Evolutionary conservation across 2,329 filamentous ascomycete species (phyloP).

Genomic region (Coniochaeta prunicola): DNA sequence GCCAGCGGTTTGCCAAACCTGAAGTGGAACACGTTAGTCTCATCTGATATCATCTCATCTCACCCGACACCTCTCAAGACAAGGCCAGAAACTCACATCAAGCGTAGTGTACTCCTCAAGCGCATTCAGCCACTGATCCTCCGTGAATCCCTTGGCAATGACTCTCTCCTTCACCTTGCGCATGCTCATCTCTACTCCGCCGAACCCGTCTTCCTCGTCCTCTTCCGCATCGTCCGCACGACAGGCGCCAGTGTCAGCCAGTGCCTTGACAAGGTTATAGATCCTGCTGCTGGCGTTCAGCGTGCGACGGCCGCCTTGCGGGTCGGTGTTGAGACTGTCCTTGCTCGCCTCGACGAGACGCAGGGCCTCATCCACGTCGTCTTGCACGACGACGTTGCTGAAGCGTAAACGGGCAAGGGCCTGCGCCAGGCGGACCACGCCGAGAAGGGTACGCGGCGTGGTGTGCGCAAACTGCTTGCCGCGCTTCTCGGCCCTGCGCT

Average conservation of each 20-base stretch:
- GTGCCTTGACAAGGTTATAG: conserved; percentile 85
- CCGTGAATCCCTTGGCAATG: conserved; percentile 92
- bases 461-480: conserved; percentile 93
- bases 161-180: conserved; percentile 85
- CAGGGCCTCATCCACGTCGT: conserved; percentile 93
- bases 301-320: conserved; percentile 50
- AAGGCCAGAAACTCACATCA: conserved; percentile 63
- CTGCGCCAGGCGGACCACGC: conserved; percentile 87
- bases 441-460: conserved; percentile 86
- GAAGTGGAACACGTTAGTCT: conserved; percentile 27
- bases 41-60: conserved; percentile 5
- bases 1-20: conserved; percentile 75
- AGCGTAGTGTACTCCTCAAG: conserved; percentile 83
- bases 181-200: conserved; percentile 68
- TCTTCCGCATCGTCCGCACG: conserved; percentile 60
- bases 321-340: conserved; percentile 74
- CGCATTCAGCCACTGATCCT: conserved; percentile 80
- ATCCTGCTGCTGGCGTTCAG: conserved; percentile 83
- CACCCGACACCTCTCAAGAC: not conserved
- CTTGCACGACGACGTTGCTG: conserved; percentile 72
- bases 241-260: conserved; percentile 81
- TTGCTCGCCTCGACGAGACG: conserved; percentile 90
- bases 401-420: conserved; percentile 90
- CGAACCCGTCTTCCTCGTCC: conserved; percentile 43
- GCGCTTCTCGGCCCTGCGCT: conserved; percentile 82